Evolutionary conservation across 257 asterid genomes (phyloP).

Genomic region (Gentiana dahurica): DNA sequence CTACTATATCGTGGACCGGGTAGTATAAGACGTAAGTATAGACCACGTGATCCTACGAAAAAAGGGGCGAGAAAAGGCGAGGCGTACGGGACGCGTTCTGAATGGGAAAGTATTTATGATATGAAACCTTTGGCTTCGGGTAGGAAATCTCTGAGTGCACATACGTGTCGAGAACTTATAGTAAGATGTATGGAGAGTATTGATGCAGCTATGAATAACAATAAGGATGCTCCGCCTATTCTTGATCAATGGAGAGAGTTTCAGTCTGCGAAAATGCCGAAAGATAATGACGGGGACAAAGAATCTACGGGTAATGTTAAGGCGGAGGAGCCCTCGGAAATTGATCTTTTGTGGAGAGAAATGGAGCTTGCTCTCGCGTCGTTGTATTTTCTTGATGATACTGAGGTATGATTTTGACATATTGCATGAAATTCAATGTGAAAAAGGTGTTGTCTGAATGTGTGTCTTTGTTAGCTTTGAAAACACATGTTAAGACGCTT

Average conservation of each 20-base stretch:
- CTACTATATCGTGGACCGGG: conserved; percentile 1
- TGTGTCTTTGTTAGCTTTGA: no score
- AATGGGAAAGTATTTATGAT: conserved; percentile 73
- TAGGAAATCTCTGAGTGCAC: conserved; percentile 60
- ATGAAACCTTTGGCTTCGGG: conserved; percentile 41
- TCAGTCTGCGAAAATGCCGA: conserved; percentile 33
- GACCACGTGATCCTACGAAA: not conserved
- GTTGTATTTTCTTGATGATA: conserved; percentile 61
- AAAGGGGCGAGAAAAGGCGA: conserved; percentile 1
- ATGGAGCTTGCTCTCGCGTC: conserved; percentile 94
- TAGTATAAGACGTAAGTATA: not conserved
- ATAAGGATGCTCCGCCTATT: conserved; percentile 57
- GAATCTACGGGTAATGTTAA: conserved; percentile 20
- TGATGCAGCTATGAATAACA: conserved; percentile 47
- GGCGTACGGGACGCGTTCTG: conserved; percentile 16
- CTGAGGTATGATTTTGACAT: conserved; percentile 36
- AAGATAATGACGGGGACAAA: conserved; percentile 23
- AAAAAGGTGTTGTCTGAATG: not conserved
- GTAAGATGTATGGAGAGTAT: conserved; percentile 75
- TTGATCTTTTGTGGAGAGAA: conserved; percentile 88
- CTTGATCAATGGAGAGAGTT: conserved; percentile 81
- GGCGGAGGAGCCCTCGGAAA: conserved; percentile 75
- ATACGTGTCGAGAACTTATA: conserved; percentile 72
- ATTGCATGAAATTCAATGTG: not conserved
- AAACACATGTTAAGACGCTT: no score